These are phyloP conservation scores for Epithemia pelagica DNA, from an alignment of 108 stramenopile species.

Conservation along the genomic window DNA sequence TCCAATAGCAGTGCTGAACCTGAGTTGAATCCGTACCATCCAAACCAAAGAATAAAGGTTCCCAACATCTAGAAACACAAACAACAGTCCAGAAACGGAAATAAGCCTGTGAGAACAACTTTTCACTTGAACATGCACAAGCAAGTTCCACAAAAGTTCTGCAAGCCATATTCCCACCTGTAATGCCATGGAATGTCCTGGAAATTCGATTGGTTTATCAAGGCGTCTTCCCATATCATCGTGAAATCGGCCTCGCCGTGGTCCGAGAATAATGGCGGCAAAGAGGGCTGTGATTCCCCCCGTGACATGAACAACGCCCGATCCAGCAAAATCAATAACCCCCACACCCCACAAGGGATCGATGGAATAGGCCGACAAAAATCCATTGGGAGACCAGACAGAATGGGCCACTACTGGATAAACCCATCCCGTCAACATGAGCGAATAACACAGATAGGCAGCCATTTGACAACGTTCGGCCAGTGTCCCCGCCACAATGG, in stretches of 20 bases:
- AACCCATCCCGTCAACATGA: slow-evolving; percentile 69
- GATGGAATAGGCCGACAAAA: slow-evolving; percentile 34
- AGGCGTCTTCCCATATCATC: slow-evolving; percentile 62
- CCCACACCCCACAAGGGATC: slow-evolving; percentile 69
- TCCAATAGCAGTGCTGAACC: slow-evolving; percentile 65
- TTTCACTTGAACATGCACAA: too few relatives aligned
- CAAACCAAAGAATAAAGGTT: slow-evolving; percentile 79
- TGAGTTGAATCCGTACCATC: slow-evolving; percentile 95
- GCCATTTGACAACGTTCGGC: slow-evolving; percentile 72
- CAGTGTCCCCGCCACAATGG: slow-evolving; percentile 70
- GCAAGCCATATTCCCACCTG: too few relatives aligned
- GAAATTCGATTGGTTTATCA: slow-evolving; percentile 55
- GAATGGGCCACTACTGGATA: slow-evolving; percentile 84
- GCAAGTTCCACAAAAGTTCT: too few relatives aligned
- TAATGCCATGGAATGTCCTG: slow-evolving; percentile 69
- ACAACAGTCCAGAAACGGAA: not conserved
- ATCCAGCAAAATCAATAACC: slow-evolving; percentile 90
- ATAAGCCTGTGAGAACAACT: too few relatives aligned
- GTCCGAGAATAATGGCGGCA: slow-evolving; percentile 80
- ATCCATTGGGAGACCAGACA: slow-evolving; percentile 73
- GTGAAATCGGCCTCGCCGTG: slow-evolving; percentile 73
- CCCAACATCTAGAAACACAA: slow-evolving; percentile 12
- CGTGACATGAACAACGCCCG: slow-evolving; percentile 88
- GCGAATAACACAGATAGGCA: slow-evolving; percentile 73
- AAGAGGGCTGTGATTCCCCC: slow-evolving; percentile 83